A percentile compares a stretch with the other conserved stretches of the same genome.
Evolutionary conservation across 306 rosid genomes (phyloP).

Genomic region (Cicer bijugum): DNA sequence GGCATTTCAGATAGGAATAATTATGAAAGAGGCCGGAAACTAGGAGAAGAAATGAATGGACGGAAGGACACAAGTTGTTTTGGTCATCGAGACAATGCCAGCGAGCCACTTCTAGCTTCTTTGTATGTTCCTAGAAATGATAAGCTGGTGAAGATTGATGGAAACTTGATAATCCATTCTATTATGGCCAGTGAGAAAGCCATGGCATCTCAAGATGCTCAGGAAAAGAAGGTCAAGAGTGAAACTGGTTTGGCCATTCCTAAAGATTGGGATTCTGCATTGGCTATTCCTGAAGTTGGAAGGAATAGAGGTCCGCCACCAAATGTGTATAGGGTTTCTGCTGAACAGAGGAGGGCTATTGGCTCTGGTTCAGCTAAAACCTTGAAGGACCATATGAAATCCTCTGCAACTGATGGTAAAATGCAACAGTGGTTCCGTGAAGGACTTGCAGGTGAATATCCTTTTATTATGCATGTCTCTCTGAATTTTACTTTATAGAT

Average conservation of each 20-base stretch:
- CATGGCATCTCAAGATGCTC: slow-evolving; percentile 59
- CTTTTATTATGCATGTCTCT: not conserved
- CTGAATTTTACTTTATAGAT: slow-evolving; percentile 7
- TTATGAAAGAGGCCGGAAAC: slow-evolving; percentile 50
- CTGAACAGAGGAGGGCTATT: slow-evolving; percentile 72
- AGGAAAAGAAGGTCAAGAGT: slow-evolving; percentile 50
- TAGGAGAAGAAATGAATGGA: slow-evolving; percentile 47
- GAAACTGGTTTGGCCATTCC: slow-evolving; percentile 72
- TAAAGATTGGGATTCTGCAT: slow-evolving; percentile 63
- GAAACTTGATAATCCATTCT: slow-evolving; percentile 93
- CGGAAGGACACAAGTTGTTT: slow-evolving; percentile 46
- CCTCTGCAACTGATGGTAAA: slow-evolving; percentile 78
- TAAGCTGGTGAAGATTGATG: slow-evolving; percentile 92
- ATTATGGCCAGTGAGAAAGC: slow-evolving; percentile 93
- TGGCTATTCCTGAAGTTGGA: slow-evolving; percentile 76
- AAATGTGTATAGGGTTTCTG: slow-evolving; percentile 54
- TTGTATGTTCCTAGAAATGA: slow-evolving; percentile 95
- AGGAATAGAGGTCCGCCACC: slow-evolving; percentile 66
- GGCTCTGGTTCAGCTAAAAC: slow-evolving; percentile 61
- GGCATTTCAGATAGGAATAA: slow-evolving; percentile 45
- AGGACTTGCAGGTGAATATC: slow-evolving; percentile 82
- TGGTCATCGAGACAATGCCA: slow-evolving; percentile 56
- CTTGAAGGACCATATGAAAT: slow-evolving; percentile 62
- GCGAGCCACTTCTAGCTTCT: slow-evolving; percentile 92
- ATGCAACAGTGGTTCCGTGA: slow-evolving; percentile 99